Percentiles rank a stretch among this genome's conserved stretches.
phyloP scores from a whole-genome alignment of 140 eudicot genomes.

The Anethum foeniculum region DNA sequence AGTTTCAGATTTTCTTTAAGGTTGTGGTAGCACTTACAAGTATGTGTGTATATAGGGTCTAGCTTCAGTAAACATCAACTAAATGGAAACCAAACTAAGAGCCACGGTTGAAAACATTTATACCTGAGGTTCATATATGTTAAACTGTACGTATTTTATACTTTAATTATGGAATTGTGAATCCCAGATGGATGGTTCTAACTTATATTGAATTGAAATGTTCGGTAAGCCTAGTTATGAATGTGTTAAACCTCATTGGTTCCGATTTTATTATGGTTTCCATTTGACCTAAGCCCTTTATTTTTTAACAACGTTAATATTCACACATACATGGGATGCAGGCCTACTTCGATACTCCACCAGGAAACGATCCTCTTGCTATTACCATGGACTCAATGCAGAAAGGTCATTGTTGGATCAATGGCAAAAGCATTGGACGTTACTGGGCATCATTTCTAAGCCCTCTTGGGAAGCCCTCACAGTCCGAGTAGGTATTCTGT shows the following conservation, averaged over 20 bases:
- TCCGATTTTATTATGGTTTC: background rate
- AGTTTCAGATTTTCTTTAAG: background rate
- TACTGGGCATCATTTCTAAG: conserved; percentile 66
- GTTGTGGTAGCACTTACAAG: background rate
- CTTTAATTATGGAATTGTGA: background rate
- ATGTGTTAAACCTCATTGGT: background rate
- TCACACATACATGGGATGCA: conserved; percentile 14
- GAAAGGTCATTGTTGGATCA: conserved; percentile 82
- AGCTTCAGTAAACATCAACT: background rate
- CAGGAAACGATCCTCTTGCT: conserved; percentile 65
- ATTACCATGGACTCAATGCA: conserved; percentile 68
- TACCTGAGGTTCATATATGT: too few relatives aligned
- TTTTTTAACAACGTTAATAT: background rate
- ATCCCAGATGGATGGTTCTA: background rate
- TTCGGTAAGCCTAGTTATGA: background rate
- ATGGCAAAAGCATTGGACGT: conserved; percentile 74
- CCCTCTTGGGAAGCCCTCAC: conserved; percentile 56
- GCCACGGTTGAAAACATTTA: background rate
- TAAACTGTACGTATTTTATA: background rate
- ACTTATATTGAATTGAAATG: background rate
- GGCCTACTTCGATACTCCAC: conserved; percentile 66
- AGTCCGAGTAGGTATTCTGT: conserved; percentile 53
- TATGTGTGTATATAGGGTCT: background rate
- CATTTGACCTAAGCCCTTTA: background rate
- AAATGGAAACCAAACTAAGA: background rate